Evolutionary conservation across 306 rosid genomes (phyloP).

Genomic region (Adenanthera pavonina): DNA sequence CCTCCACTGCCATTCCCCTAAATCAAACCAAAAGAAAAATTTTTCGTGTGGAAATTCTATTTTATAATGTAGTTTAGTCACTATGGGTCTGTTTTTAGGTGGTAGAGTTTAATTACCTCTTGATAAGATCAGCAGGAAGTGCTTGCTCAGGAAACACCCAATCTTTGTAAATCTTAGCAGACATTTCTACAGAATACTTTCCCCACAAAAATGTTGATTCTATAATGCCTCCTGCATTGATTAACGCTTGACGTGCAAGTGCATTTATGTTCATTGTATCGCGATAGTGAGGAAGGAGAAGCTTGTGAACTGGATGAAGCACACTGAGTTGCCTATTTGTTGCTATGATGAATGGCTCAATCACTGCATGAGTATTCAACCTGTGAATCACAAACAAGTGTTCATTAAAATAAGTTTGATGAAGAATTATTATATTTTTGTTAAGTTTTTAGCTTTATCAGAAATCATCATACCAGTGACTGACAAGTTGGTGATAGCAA

Average conservation of each 20-base stretch:
- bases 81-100: not conserved
- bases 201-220: constrained; percentile 1
- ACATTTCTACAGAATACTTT: not conserved
- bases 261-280: not conserved
- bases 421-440: not conserved
- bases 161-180: not conserved
- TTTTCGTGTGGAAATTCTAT: not conserved
- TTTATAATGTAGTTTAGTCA: not conserved
- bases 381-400: not conserved
- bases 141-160: not conserved
- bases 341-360: not conserved
- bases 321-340: not conserved
- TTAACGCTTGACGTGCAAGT: not conserved
- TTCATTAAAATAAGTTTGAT: not conserved
- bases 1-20: not conserved
- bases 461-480: not conserved
- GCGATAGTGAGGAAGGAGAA: not conserved
- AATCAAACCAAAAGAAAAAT: not conserved
- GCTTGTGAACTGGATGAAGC: not conserved
- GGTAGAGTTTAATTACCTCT: not conserved
- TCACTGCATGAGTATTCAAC: not conserved
- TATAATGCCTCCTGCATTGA: constrained; percentile 3
- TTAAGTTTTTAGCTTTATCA: not conserved
- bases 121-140: not conserved
- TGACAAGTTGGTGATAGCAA: not conserved